Base-by-base conservation (phyloP, 257 asterid species). In the Lycium barbarum region DNA sequence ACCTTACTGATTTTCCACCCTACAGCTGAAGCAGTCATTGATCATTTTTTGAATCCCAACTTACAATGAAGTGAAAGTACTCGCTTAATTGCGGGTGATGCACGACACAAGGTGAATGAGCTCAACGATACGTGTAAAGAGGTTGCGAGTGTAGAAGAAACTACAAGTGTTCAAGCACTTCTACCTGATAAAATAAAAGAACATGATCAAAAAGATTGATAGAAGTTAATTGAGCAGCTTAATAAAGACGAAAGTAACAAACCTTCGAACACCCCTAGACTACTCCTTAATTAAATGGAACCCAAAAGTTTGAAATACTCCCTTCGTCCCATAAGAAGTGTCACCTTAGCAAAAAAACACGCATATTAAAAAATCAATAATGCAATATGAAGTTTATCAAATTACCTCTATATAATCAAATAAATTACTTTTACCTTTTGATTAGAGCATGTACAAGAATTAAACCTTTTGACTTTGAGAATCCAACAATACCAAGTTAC, bases 1-100 rank as follows among this genome's bases (percentile, higher is more conserved):
- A 26, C 33, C 33, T 26, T 26, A 26, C 33, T 26, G 33, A 26
- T 26, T 84, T 88, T 90, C 38, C 88, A 90, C 22, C 91, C 91
- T 2, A 87, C 89, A 2, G n/a, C 78, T 85, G 91, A 85, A 13
- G 70, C 89, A 1, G 71, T 90, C 2, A 0, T 79, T 10, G 6
- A 47, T 9, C 54, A 79, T 5, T 65, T 81, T 12, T 53, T 78
- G 1, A 22, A 22, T 20, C 7, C 15, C 9, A 3, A 62, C 22
- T 9, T 1, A 0, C 38, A 20, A 20, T 62, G 20, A 62, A 22
- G 14, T 20, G 70, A 62, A 9, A 20, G 2, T 2, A 22, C 38
- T 9, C 15, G 0, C 5, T 2, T 62, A 62, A 2, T 62, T 8
- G 68, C 36, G 2, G 38, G 15, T 62, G 0, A 20, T 62, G 38